Evolutionary conservation across 2,329 filamentous ascomycete species (phyloP), one percentile per base, ranked within the genome.

Genomic region (Colletotrichum melonis): DNA sequence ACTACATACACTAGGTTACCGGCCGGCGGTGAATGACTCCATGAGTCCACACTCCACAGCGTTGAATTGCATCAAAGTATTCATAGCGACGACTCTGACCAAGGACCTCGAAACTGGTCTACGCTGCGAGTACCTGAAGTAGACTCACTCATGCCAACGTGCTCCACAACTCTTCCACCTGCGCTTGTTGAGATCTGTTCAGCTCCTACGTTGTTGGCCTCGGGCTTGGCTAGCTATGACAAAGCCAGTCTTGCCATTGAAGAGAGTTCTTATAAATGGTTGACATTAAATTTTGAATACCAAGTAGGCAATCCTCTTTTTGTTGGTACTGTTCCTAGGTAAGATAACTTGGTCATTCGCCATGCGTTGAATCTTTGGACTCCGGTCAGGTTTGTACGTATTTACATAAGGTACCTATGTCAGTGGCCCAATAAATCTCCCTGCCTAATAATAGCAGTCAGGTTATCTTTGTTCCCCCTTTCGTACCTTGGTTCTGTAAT

Each of bases 11-110:
- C 6, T 28, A 28, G 28, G 8, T 9, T 30, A 32, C 2, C n/a
- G 22, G 28, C 32, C 56, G 35, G 7, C 28, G 57, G 57, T 68
- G 52, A 69, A 65, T 54, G 32, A 72, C 69, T 57, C 63, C 69
- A 62, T 59, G 57, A 63, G 58, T 30, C 57, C 56, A 52, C 54
- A 24, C 28, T 22, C 42, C 42, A 49, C 42, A 49, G 19, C 42
- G 42, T 49, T 49, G 9, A 28, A 12, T 16, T 46, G 19, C 12
- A 26, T 42, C 16, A 42, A 42, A 42, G 16, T 42, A 19, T 19
- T 16, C 38, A 4, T 28, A 67, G 32, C 46, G 14, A 30, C 28
- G 42, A 19, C 12, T 24, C 11, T n/a, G 0, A 4, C 16, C 16
- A 54, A 26, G 11, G 52, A 5, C 16, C 60, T 54, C 46, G n/a